These are phyloP conservation scores for Hyaloscypha variabilis DNA, from an alignment of 495 filamentous ascomycete species.

Conservation along the genomic window DNA sequence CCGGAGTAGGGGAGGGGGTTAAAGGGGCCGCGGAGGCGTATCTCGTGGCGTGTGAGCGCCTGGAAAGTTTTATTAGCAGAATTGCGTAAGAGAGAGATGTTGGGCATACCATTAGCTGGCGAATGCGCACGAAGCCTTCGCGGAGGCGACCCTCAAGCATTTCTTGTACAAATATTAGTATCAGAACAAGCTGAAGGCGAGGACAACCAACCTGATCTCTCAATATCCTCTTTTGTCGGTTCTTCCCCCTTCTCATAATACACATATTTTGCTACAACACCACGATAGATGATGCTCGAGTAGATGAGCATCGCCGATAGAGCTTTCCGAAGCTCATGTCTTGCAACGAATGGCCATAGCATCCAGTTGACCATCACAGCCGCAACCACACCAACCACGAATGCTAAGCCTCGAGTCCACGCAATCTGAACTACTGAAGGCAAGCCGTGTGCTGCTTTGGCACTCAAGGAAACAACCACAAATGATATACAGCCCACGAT, in stretches of 20 bases:
- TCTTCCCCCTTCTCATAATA: conserved; percentile 55
- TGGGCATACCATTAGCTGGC: conserved; percentile 50
- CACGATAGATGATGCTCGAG: conserved; percentile 54
- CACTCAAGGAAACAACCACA: conserved; percentile 53
- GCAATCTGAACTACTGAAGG: conserved; percentile 44
- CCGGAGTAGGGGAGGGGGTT: conserved; percentile 57
- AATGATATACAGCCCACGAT: conserved; percentile 52
- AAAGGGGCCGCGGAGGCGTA: conserved; percentile 59
- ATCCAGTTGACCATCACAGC: conserved; percentile 59
- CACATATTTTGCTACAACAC: conserved; percentile 59
- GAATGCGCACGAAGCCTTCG: conserved; percentile 60
- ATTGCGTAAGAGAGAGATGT: no score
- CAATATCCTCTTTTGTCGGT: conserved; percentile 51
- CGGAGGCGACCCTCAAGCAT: conserved; percentile 58
- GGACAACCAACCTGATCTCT: conserved; percentile 37
- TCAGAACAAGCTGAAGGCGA: not conserved
- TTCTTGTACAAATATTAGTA: conserved; percentile 32
- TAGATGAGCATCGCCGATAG: conserved; percentile 57
- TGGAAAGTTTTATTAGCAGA: conserved; percentile 16
- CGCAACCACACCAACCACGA: conserved; percentile 52
- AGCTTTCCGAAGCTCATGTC: conserved; percentile 59
- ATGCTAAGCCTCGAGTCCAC: conserved; percentile 48
- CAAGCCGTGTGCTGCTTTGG: conserved; percentile 36
- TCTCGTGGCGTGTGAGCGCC: conserved; percentile 57
- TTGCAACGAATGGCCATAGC: conserved; percentile 61